Evolutionary conservation across 352 stramenopile species (phyloP).

Genomic region (Pythium periplocum): DNA sequence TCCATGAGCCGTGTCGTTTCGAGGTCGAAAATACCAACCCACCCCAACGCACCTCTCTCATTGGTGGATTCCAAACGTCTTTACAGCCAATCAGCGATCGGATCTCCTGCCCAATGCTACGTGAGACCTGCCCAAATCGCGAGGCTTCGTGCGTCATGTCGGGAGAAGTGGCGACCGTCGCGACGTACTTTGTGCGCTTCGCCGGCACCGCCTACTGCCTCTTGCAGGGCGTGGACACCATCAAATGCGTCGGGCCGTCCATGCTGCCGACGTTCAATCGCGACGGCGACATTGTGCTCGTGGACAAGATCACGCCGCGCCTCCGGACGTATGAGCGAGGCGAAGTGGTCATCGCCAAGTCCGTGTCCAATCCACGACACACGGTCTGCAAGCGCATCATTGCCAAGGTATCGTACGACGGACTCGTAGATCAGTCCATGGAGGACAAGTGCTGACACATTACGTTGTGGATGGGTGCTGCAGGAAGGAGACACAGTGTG

Average conservation of each 20-base stretch:
- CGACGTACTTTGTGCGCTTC: slow-evolving; percentile 75
- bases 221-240: slow-evolving; percentile 63
- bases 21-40: not conserved
- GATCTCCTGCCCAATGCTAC: no score
- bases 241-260: slow-evolving; percentile 85
- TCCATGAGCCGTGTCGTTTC: not conserved
- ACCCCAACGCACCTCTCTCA: slow-evolving; percentile 5
- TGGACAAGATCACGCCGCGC: slow-evolving; percentile 82
- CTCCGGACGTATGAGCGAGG: slow-evolving; percentile 60
- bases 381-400: slow-evolving; percentile 91
- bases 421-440: no score
- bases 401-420: slow-evolving; percentile 27
- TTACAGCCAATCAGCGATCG: not conserved
- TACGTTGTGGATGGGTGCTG: no score
- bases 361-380: slow-evolving; percentile 74
- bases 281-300: slow-evolving; percentile 85
- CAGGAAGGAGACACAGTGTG: slow-evolving; percentile 79
- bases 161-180: slow-evolving; percentile 35
- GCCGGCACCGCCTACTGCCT: slow-evolving; percentile 66
- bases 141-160: no score
- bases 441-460: no score
- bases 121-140: no score
- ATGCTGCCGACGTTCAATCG: slow-evolving; percentile 90
- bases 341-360: slow-evolving; percentile 88
- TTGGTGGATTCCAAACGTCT: slow-evolving; percentile 1